A percentile compares a stretch with the other conserved stretches of the same genome.
These are phyloP conservation scores for Jaminaea rosea DNA, from an alignment of 1,284 basidiomycete genomes.

Conservation along the genomic window DNA sequence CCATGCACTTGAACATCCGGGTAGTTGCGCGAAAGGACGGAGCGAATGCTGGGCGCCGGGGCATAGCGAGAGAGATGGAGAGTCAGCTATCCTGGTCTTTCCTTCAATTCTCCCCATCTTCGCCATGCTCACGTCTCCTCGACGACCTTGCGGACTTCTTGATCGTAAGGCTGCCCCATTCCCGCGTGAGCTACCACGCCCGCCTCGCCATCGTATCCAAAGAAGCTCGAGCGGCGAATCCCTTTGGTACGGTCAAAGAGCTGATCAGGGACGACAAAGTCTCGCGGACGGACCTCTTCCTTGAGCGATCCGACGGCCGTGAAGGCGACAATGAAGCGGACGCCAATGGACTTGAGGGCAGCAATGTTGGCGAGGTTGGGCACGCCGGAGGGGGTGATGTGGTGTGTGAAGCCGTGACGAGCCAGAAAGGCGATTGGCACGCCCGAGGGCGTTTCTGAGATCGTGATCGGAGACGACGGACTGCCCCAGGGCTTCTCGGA, in stretches of 20 bases:
- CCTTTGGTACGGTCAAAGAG: slow-evolving; percentile 97
- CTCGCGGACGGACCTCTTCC: slow-evolving; percentile 69
- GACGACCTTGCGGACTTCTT: slow-evolving; percentile 25
- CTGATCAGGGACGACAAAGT: slow-evolving; percentile 79
- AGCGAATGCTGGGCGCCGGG: background rate
- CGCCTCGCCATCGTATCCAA: slow-evolving; percentile 58
- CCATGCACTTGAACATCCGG: slow-evolving; percentile 53
- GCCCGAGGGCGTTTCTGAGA: slow-evolving; percentile 70
- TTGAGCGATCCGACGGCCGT: slow-evolving; percentile 90
- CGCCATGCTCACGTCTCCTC: slow-evolving; percentile 22
- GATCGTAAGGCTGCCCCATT: slow-evolving; percentile 65
- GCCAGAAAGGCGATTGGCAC: slow-evolving; percentile 77
- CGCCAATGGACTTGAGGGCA: slow-evolving; percentile 83
- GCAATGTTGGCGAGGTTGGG: slow-evolving; percentile 87
- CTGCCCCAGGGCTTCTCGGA: slow-evolving; percentile 74
- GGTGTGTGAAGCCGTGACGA: slow-evolving; percentile 74
- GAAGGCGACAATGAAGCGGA: slow-evolving; percentile 81
- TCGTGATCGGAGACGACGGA: slow-evolving; percentile 82
- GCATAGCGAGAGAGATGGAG: background rate
- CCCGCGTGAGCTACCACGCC: slow-evolving; percentile 80
- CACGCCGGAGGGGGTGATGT: slow-evolving; percentile 39
- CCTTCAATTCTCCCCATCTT: no score
- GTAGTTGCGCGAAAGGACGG: background rate
- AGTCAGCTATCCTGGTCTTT: no score
- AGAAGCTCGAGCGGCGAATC: slow-evolving; percentile 74